Percentiles rank a stretch among this genome's conserved stretches.
Evolutionary conservation across 2,329 filamentous ascomycete genomes (phyloP).

Genomic region (Penicillium sp.): DNA sequence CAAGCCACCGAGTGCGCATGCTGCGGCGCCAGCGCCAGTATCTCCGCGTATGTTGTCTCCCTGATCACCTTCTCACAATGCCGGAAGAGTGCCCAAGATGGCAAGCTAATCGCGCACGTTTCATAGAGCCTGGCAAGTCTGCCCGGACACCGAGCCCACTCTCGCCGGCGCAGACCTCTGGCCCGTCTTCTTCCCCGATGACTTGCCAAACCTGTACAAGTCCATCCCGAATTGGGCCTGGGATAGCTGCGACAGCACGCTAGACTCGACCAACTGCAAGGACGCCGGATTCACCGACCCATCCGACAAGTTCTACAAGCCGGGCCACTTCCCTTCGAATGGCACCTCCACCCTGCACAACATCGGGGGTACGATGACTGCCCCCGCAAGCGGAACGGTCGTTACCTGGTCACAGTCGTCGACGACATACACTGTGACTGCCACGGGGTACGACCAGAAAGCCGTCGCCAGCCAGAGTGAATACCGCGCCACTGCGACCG

Average conservation of each 20-base stretch:
- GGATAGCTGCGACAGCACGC: conserved; percentile 17
- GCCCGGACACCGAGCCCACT: conserved; percentile 30
- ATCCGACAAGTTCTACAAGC: conserved; percentile 23
- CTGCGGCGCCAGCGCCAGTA: conserved; percentile 36
- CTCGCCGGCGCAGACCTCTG: conserved; percentile 22
- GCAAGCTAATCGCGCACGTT: background rate
- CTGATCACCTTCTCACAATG: background rate
- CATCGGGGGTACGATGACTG: conserved; percentile 29
- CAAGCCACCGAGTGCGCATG: conserved; percentile 34
- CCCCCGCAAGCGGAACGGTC: conserved; percentile 35
- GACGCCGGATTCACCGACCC: conserved; percentile 19
- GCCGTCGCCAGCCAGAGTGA: conserved; percentile 19
- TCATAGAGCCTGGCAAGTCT: conserved; percentile 31
- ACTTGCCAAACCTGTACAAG: conserved; percentile 19
- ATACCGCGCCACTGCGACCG: conserved; percentile 17
- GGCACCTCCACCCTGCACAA: conserved; percentile 35
- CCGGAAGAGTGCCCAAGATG: background rate
- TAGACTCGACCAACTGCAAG: conserved; percentile 21
- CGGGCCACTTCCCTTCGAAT: conserved; percentile 21
- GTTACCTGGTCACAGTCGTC: conserved; percentile 37
- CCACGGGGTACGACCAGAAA: conserved; percentile 27
- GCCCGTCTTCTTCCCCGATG: conserved; percentile 20
- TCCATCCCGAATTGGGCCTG: conserved; percentile 21
- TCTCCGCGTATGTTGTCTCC: conserved; percentile 34
- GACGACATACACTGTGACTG: conserved; percentile 37